Conservation (phyloP, 176 grass and related monocot species). For the Neostapfia colusana region DNA sequence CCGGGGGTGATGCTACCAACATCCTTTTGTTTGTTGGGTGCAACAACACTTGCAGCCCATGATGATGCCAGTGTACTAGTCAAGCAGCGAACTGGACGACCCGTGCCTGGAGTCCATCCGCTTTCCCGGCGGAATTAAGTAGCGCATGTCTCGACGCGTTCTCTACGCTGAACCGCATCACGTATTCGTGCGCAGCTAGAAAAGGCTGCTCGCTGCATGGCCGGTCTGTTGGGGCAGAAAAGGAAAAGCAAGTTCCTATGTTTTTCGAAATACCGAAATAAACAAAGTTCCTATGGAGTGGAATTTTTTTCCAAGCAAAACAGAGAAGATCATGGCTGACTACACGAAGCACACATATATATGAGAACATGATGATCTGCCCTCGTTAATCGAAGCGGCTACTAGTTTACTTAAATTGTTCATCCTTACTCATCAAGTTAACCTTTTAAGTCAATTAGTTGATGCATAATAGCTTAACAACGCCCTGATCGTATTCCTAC, state of each 20-base stretch:
- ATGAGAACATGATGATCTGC: no score
- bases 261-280: no score
- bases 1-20: constrained; percentile 16
- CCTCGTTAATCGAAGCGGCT: no score
- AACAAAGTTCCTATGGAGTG: no score
- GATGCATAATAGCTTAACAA: no score
- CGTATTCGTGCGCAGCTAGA: constrained; percentile 5
- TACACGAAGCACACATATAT: neutral
- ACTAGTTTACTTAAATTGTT: no score
- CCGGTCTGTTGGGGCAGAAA: neutral
- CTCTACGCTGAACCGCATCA: neutral
- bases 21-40: constrained; percentile 47
- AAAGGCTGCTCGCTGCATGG: neutral
- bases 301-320: neutral
- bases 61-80: neutral
- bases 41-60: constrained; percentile 40
- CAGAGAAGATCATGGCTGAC: neutral
- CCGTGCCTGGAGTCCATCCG: neutral
- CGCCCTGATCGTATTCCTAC: neutral
- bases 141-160: constrained; percentile 31
- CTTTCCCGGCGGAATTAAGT: neutral
- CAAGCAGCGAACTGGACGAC: constrained; percentile 12
- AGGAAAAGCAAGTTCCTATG: neutral
- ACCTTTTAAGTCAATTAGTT: no score
- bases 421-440: no score